Percentiles rank a stretch among this genome's conserved stretches.
Evolutionary conservation across 78 protist species (phyloP).

Genomic region (slime mould (Dictyostelium discoideum)): dicty_2.7 NC_007091.3:843001-843500

Average conservation of each 20-base stretch:
- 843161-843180: background rate
- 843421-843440: background rate
- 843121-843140: background rate
- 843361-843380: background rate
- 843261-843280: too few relatives aligned
- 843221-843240: too few relatives aligned
- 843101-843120: too few relatives aligned
- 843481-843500: constrained; percentile 39
- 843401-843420: background rate
- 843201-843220: too few relatives aligned
- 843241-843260: too few relatives aligned
- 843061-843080: background rate
- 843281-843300: too few relatives aligned
- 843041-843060: background rate
- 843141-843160: background rate
- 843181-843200: too few relatives aligned
- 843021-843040: background rate
- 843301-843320: too few relatives aligned
- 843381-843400: background rate
- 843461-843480: constrained; percentile 11
- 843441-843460: constrained; percentile 3
- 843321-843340: too few relatives aligned
- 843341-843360: background rate
- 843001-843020: constrained; percentile 65
- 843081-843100: too few relatives aligned